phyloP scores from a whole-genome alignment of 495 filamentous ascomycete species.

The Aspergillus hancockii region DNA sequence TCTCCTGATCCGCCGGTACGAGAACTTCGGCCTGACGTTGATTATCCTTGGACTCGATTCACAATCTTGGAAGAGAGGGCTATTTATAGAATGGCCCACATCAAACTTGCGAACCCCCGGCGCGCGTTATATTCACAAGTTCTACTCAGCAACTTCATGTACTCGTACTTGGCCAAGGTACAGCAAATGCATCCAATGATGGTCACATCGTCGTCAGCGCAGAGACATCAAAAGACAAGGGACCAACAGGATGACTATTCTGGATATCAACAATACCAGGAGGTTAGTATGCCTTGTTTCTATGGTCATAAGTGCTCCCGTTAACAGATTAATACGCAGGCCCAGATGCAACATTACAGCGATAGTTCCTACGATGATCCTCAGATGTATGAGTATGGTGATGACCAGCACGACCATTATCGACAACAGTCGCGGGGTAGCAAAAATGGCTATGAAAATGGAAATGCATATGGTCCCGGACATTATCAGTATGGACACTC shows the following conservation, averaged over 20 bases:
- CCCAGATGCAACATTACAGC: slow-evolving; percentile 55
- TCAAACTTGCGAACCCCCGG: slow-evolving; percentile 96
- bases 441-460: slow-evolving; percentile 51
- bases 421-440: slow-evolving; percentile 53
- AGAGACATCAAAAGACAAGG: slow-evolving; percentile 62
- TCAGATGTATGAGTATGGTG: slow-evolving; percentile 60
- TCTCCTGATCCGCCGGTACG: slow-evolving; percentile 78
- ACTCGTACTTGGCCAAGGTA: slow-evolving; percentile 97
- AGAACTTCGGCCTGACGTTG: slow-evolving; percentile 77
- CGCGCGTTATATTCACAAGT: slow-evolving; percentile 93
- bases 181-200: slow-evolving; percentile 97
- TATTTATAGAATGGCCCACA: slow-evolving; percentile 98
- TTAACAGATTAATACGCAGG: slow-evolving; percentile 32
- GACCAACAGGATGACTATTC: slow-evolving; percentile 66
- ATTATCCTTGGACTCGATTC: slow-evolving; percentile 95
- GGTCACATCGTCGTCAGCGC: slow-evolving; percentile 59
- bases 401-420: slow-evolving; percentile 51
- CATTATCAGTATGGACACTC: slow-evolving; percentile 52
- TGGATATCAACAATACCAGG: slow-evolving; percentile 66
- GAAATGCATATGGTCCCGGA: slow-evolving; percentile 45
- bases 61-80: slow-evolving; percentile 94
- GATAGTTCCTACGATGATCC: slow-evolving; percentile 57
- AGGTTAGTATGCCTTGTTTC: slow-evolving; percentile 45
- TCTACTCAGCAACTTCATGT: slow-evolving; percentile 99
- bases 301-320: neutral